These are phyloP conservation scores for Buddleja alternifolia DNA, from an alignment of 257 asterid species.

Conservation along the genomic window DNA sequence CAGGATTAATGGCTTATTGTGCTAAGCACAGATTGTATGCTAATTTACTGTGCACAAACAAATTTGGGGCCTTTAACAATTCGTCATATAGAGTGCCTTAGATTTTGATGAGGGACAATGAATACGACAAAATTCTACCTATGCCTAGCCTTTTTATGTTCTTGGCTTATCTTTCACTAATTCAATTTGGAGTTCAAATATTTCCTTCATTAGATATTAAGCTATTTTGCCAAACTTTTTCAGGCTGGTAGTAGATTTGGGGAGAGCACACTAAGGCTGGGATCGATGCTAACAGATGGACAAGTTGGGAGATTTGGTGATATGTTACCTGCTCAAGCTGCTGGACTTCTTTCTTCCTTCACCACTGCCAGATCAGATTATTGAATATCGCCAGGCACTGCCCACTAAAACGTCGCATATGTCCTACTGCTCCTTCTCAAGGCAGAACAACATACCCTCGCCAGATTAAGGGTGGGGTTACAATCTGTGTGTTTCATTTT, in stretches of 20 bases:
- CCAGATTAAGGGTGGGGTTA: neutral
- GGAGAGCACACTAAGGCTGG: conserved; percentile 90
- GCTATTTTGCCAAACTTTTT: conserved; percentile 24
- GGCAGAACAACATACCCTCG: conserved; percentile 8
- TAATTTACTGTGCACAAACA: neutral
- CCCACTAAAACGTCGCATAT: conserved; percentile 15
- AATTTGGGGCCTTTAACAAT: neutral
- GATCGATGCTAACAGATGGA: conserved; percentile 91
- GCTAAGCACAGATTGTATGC: neutral
- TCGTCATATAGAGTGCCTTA: neutral
- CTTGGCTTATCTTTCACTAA: neutral
- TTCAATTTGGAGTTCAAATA: neutral
- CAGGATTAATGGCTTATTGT: no score
- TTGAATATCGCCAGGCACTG: conserved; percentile 32
- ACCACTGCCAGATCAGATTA: conserved; percentile 78
- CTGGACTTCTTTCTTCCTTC: conserved; percentile 93
- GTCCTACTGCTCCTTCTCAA: neutral
- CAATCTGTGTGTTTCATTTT: conserved; percentile 10
- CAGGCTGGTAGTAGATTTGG: conserved; percentile 99
- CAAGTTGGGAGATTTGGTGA: conserved; percentile 99
- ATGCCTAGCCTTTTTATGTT: neutral
- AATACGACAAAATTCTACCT: neutral
- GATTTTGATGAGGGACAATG: neutral
- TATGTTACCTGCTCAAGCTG: conserved; percentile 96
- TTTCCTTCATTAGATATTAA: conserved; percentile 6